These are phyloP conservation scores for Geosmithia putterillii DNA, from an alignment of 2,329 filamentous ascomycete species.

Conservation along the genomic window DNA sequence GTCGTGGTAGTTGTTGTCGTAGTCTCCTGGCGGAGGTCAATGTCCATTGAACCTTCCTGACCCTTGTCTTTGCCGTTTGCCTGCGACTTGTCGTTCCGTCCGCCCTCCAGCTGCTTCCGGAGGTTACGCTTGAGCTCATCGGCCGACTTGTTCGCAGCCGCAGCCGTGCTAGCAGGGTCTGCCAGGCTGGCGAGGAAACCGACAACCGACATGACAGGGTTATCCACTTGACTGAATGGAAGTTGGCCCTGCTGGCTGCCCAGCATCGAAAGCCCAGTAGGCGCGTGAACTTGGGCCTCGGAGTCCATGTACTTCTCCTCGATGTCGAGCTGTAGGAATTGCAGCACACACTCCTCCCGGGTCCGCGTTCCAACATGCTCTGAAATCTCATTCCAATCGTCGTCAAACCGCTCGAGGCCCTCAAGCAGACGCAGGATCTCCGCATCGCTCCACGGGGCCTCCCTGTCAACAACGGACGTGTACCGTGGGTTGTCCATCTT, in stretches of 20 bases:
- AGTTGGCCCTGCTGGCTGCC: constrained; percentile 66
- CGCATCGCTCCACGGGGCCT: constrained; percentile 82
- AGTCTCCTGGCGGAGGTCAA: constrained; percentile 43
- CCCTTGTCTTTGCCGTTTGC: constrained; percentile 49
- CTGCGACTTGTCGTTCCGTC: constrained; percentile 20
- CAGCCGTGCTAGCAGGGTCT: constrained; percentile 80
- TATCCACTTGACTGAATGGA: constrained; percentile 86
- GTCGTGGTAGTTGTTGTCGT: constrained; percentile 37
- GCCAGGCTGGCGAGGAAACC: constrained; percentile 86
- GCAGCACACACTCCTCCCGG: constrained; percentile 89
- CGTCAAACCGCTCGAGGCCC: constrained; percentile 82
- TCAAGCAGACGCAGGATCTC: constrained; percentile 85
- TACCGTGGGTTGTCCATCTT: constrained; percentile 85
- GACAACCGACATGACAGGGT: constrained; percentile 92
- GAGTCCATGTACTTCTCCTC: constrained; percentile 94
- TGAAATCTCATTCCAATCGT: constrained; percentile 89
- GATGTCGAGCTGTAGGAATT: constrained; percentile 92
- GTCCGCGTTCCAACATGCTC: constrained; percentile 87
- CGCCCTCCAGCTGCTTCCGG: constrained; percentile 61
- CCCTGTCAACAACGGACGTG: constrained; percentile 64
- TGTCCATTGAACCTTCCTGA: constrained; percentile 50
- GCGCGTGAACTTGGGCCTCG: constrained; percentile 39
- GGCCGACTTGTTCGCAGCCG: constrained; percentile 78
- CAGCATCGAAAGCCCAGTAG: constrained; percentile 51
- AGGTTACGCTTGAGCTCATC: constrained; percentile 75